Percentiles rank a stretch among this genome's conserved stretches.
Conservation (phyloP, 768 basidiomycete genomes). For the Kwoniella europaea region DNA sequence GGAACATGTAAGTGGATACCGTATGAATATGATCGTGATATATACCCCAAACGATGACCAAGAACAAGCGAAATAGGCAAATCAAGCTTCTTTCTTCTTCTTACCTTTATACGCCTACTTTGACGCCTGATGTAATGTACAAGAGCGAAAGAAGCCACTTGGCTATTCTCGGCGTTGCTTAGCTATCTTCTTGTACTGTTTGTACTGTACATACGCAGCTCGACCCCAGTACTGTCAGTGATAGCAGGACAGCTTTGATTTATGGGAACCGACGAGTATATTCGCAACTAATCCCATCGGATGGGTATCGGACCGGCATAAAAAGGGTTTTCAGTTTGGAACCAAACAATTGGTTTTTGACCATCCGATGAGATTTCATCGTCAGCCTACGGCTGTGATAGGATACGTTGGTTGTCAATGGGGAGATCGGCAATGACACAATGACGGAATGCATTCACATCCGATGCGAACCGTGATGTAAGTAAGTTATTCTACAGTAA, state of each 20-base stretch:
- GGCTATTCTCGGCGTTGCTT: conserved; percentile 6
- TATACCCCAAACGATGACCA: not conserved
- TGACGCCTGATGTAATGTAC: not conserved
- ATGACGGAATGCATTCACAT: not conserved
- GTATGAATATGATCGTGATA: not conserved
- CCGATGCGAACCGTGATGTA: not conserved
- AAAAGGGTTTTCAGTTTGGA: conserved; percentile 8
- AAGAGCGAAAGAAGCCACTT: not conserved
- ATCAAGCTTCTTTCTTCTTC: not conserved
- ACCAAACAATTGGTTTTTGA: conserved; percentile 4
- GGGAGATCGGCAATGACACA: not conserved
- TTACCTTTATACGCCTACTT: not conserved
- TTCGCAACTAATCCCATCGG: not conserved
- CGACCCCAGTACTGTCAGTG: no score
- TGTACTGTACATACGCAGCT: not conserved
- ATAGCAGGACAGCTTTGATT: not conserved
- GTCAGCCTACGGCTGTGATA: not conserved
- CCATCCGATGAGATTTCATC: conserved; percentile 6
- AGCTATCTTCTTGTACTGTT: not conserved
- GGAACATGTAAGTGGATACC: no score
- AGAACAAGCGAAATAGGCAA: not conserved
- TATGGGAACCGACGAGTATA: not conserved
- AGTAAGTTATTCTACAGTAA: no score
- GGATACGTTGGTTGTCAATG: not conserved
- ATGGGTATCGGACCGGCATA: conserved; percentile 1